These are phyloP conservation scores for Aureobasidium sp. DNA, from an alignment of 2,329 filamentous ascomycete species.

Conservation along the genomic window DNA sequence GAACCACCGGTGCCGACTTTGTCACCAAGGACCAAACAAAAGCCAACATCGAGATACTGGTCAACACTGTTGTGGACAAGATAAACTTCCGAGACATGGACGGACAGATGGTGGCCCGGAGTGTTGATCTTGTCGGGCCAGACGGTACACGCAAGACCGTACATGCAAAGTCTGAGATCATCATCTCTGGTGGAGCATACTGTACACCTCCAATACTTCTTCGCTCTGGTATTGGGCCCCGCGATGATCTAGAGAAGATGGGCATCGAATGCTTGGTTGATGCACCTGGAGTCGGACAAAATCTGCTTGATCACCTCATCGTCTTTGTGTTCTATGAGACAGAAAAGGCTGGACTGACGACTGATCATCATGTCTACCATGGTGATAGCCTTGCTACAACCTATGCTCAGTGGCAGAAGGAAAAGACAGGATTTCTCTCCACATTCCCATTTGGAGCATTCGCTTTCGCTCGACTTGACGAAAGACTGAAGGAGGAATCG, in stretches of 20 bases:
- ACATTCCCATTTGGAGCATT: slow-evolving; percentile 56
- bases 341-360: slow-evolving; percentile 42
- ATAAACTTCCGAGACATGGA: slow-evolving; percentile 36
- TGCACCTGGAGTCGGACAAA: slow-evolving; percentile 45
- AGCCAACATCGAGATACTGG: slow-evolving; percentile 31
- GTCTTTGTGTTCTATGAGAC: slow-evolving; percentile 31
- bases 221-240: slow-evolving; percentile 44
- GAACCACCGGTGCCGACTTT: slow-evolving; percentile 45
- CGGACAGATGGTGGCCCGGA: slow-evolving; percentile 35
- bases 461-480: slow-evolving; percentile 52
- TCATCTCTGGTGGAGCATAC: slow-evolving; percentile 42
- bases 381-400: slow-evolving; percentile 41
- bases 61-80: slow-evolving; percentile 27
- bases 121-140: slow-evolving; percentile 36
- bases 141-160: slow-evolving; percentile 31
- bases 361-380: slow-evolving; percentile 47
- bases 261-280: slow-evolving; percentile 38
- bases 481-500: slow-evolving; percentile 45
- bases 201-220: slow-evolving; percentile 46
- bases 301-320: slow-evolving; percentile 16
- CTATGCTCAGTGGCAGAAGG: slow-evolving; percentile 50
- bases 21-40: slow-evolving; percentile 28
- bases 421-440: slow-evolving; percentile 50
- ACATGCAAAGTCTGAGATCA: slow-evolving; percentile 37
- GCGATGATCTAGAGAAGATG: slow-evolving; percentile 28